phyloP scores from a whole-genome alignment of 1,139 yeast genomes.

The Hemisphaericaspora xylofermentans region DNA sequence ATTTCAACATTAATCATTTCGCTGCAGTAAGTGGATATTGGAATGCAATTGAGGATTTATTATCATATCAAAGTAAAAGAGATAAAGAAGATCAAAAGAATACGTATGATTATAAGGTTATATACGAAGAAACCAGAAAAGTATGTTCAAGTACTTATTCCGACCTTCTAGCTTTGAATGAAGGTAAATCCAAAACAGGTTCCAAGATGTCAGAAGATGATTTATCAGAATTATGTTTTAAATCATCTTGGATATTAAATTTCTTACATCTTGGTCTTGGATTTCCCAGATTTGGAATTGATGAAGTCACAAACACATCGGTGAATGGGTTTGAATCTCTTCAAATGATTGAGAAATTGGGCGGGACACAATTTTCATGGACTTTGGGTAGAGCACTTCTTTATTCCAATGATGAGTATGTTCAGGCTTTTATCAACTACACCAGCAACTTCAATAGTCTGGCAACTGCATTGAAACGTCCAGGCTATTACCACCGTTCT shows the following conservation, averaged over 20 bases:
- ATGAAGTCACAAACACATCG: constrained; percentile 25
- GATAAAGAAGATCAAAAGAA: constrained; percentile 10
- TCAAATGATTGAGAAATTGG: constrained; percentile 59
- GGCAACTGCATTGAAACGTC: constrained; percentile 23
- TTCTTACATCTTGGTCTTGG: constrained; percentile 74
- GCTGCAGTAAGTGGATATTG: constrained; percentile 83
- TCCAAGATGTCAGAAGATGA: constrained; percentile 35
- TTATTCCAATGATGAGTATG: constrained; percentile 52
- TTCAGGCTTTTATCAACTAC: constrained; percentile 37
- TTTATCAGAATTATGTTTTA: constrained; percentile 57
- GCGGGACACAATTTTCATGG: constrained; percentile 76
- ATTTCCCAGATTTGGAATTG: constrained; percentile 59
- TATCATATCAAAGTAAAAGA: constrained; percentile 26
- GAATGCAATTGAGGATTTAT: constrained; percentile 61
- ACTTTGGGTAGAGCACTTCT: constrained; percentile 77
- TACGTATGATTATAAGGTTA: constrained; percentile 36
- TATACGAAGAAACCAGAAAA: constrained; percentile 44
- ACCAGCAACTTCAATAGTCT: constrained; percentile 19
- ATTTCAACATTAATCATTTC: constrained; percentile 64
- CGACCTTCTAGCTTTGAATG: constrained; percentile 42
- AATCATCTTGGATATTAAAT: constrained; percentile 69
- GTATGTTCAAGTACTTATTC: constrained; percentile 45
- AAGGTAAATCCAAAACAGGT: constrained; percentile 19
- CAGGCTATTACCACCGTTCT: constrained; percentile 53
- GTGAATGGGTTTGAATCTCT: constrained; percentile 45